These are phyloP conservation scores for Mycosphaerella arachidis DNA, from an alignment of 2,329 filamentous ascomycete species.

Conservation along the genomic window DNA sequence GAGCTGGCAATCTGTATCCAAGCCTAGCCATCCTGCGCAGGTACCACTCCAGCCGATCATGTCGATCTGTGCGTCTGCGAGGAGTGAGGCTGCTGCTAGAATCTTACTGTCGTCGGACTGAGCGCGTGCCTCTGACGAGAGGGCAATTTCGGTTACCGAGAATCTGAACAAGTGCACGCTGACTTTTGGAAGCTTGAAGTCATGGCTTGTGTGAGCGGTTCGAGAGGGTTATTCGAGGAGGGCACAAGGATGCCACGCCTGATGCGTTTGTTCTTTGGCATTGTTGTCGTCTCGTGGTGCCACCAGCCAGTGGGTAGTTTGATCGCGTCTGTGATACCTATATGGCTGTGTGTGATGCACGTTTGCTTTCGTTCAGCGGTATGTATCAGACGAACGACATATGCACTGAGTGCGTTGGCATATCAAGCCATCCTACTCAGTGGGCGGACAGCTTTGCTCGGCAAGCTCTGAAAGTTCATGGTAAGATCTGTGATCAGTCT, in stretches of 20 bases:
- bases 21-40: conserved; percentile 23
- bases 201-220: conserved; percentile 41
- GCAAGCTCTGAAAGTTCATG: background rate
- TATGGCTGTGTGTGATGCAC: background rate
- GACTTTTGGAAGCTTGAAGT: conserved; percentile 32
- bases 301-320: background rate
- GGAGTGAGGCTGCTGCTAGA: conserved; percentile 27
- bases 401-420: background rate
- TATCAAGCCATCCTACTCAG: background rate
- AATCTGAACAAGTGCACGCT: conserved; percentile 44
- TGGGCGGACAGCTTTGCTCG: background rate
- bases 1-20: conserved; percentile 35
- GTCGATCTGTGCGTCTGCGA: conserved; percentile 30
- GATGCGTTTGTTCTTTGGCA: background rate
- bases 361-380: background rate
- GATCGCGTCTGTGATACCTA: too few relatives aligned
- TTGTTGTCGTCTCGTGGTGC: background rate
- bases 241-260: conserved; percentile 42
- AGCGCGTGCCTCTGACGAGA: conserved; percentile 32
- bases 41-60: conserved; percentile 33
- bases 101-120: conserved; percentile 33
- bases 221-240: conserved; percentile 43
- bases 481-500: background rate
- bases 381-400: background rate
- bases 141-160: conserved; percentile 38